Evolutionary conservation across 2,329 filamentous ascomycete species (phyloP).

Genomic region (Paecilomyces formosus): DNA sequence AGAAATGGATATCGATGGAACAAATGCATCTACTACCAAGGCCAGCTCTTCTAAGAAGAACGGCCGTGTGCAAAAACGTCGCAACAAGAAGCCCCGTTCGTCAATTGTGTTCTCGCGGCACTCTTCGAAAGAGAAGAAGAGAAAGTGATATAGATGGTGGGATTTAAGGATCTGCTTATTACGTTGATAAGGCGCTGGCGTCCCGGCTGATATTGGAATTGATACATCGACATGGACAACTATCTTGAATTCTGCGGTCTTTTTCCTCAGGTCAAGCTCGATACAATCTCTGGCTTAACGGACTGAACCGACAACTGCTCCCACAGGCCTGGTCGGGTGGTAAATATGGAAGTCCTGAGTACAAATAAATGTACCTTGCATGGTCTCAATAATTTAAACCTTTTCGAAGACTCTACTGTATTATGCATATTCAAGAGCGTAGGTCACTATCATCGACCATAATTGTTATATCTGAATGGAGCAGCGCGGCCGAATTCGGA

Average conservation of each 20-base stretch:
- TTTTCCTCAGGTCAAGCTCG: neutral
- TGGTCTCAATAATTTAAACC: too few relatives aligned
- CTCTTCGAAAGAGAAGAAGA: conserved; percentile 25
- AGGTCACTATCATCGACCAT: too few relatives aligned
- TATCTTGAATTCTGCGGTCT: neutral
- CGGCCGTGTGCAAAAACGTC: conserved; percentile 33
- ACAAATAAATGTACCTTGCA: neutral
- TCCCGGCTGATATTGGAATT: neutral
- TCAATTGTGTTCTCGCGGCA: conserved; percentile 32
- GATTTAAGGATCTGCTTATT: neutral
- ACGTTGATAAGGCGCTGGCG: neutral
- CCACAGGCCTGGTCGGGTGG: neutral
- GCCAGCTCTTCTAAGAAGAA: conserved; percentile 16
- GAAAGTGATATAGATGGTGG: conserved; percentile 16
- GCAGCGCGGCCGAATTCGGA: neutral
- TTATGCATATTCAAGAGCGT: neutral
- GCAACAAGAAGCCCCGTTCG: conserved; percentile 27
- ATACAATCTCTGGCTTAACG: neutral
- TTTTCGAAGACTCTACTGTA: too few relatives aligned
- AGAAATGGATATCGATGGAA: conserved; percentile 35
- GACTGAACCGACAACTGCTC: neutral
- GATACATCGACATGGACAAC: neutral
- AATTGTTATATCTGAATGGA: too few relatives aligned
- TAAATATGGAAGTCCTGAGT: neutral
- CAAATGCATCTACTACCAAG: conserved; percentile 12